Evolutionary conservation across 2,329 filamentous ascomycete species (phyloP).

Genomic region (Biscogniauxia mediterranea): DNA sequence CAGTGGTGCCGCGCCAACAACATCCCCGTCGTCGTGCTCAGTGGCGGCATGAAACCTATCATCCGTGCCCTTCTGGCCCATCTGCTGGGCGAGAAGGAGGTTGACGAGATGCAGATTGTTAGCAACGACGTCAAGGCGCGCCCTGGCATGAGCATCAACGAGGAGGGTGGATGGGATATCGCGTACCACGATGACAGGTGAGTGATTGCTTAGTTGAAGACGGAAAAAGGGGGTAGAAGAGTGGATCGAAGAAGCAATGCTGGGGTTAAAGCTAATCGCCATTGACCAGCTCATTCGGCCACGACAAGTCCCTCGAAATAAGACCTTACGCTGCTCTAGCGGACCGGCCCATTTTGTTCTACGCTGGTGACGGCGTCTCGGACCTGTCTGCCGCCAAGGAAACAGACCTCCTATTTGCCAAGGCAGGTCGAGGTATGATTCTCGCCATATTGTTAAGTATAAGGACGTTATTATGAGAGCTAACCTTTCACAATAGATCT

Average conservation of each 20-base stretch:
- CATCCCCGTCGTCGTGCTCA: conserved; percentile 88
- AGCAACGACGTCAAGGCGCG: conserved; percentile 74
- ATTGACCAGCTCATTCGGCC: conserved; percentile 70
- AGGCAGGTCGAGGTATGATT: conserved; percentile 74
- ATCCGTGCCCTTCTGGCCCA: conserved; percentile 80
- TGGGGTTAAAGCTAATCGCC: conserved; percentile 7
- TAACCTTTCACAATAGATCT: conserved; percentile 58
- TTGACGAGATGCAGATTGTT: conserved; percentile 80
- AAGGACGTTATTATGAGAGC: not conserved
- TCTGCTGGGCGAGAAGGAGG: conserved; percentile 73
- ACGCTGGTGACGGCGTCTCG: conserved; percentile 91
- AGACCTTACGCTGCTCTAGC: conserved; percentile 79
- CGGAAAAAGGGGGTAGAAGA: not conserved
- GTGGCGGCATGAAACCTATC: conserved; percentile 88
- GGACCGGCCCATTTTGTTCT: conserved; percentile 80
- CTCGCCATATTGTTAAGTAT: not conserved
- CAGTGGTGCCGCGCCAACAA: conserved; percentile 77
- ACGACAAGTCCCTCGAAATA: conserved; percentile 93
- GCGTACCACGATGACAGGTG: conserved; percentile 82
- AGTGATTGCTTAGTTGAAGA: conserved; percentile 16
- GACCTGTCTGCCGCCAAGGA: conserved; percentile 90
- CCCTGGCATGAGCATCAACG: conserved; percentile 69
- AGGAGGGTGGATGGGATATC: conserved; percentile 83
- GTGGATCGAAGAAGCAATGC: too few species aligned
- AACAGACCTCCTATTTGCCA: conserved; percentile 91